Evolutionary conservation across 2,329 filamentous ascomycete genomes (phyloP).

Genomic region (Hymenoscyphus scutula): DNA sequence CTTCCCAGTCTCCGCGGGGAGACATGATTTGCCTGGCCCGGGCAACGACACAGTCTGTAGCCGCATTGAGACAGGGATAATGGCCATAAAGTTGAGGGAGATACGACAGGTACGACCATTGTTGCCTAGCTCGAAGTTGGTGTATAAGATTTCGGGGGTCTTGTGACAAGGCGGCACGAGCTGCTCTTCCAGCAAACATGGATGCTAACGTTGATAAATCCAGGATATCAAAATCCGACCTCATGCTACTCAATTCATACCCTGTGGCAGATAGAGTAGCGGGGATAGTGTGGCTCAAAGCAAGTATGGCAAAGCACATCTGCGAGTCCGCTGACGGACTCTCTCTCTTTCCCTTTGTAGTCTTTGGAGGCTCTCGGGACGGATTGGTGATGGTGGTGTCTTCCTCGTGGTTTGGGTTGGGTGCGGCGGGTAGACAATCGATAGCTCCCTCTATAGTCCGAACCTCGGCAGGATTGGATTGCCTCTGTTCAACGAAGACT

Average conservation of each 20-base stretch:
- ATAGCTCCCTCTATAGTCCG: background rate
- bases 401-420: background rate
- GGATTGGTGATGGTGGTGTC: background rate
- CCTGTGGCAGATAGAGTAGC: conserved; percentile 23
- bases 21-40: conserved; percentile 30
- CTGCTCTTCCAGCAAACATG: conserved; percentile 30
- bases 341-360: background rate
- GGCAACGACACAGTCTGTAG: conserved; percentile 31
- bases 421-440: background rate
- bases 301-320: conserved; percentile 10
- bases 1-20: conserved; percentile 19
- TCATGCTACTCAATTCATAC: conserved; percentile 31
- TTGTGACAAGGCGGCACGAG: conserved; percentile 24
- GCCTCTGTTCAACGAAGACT: conserved; percentile 18
- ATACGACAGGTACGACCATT: conserved; percentile 33
- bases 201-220: conserved; percentile 33
- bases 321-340: background rate
- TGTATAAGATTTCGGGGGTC: conserved; percentile 27
- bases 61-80: conserved; percentile 29
- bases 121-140: conserved; percentile 27
- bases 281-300: conserved; percentile 9
- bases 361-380: background rate
- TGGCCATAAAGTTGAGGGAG: conserved; percentile 31
- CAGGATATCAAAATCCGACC: conserved; percentile 30
- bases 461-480: background rate